Evolutionary conservation across 805 yeast genomes (phyloP), one percentile per base, ranked within the genome.

Genomic region (Saturnispora diversa): DNA sequence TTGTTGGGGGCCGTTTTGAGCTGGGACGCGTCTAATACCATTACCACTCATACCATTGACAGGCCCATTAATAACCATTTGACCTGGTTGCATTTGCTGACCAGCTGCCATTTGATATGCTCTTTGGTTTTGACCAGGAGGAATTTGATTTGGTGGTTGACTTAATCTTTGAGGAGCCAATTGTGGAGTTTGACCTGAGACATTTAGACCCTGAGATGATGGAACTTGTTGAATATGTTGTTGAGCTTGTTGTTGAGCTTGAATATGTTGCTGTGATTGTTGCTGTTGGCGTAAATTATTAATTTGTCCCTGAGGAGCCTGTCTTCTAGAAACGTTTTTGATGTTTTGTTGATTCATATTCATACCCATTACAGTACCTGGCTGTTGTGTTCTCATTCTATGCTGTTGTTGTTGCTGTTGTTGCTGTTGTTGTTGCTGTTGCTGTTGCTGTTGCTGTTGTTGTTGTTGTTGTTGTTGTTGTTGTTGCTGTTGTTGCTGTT

Each of bases 201-300:
- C 33, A 19, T 30, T n/a, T n/a, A n/a, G n/a, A n/a, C n/a, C 23
- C 19, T 33, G 36, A 15, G 36, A 8, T 11, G 33, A 5, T 28
- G 31, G 39, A 24, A 28, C 24, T 24, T 38, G 50, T 29, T 40
- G 50, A 5, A 27, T 43, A 15, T 37, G 47, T 28, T 41, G 47
- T 15, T 36, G 48, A n/a, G 42, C 46, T 32, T 36, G 39, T 28
- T 27, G 39, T 6, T 17, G 26, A 21, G 31, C 13, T n/a, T n/a
- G 32, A 16, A 38, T 51, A 26, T 40, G 47, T 43, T 44, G 54
- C 42, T 42, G 51, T 2, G 11, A 52, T 26, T 40, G 47, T 42
- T 44, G 52, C 41, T 43, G 52, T 24, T 37, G 39, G 22, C 24
- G 39, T n/a, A 26, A 16, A 19, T 30, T 30, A 15, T 30, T 30